A percentile compares a stretch with the other conserved stretches of the same genome.
phyloP scores from a whole-genome alignment of 805 yeast genomes.

The Komagataella mondaviorum region DNA sequence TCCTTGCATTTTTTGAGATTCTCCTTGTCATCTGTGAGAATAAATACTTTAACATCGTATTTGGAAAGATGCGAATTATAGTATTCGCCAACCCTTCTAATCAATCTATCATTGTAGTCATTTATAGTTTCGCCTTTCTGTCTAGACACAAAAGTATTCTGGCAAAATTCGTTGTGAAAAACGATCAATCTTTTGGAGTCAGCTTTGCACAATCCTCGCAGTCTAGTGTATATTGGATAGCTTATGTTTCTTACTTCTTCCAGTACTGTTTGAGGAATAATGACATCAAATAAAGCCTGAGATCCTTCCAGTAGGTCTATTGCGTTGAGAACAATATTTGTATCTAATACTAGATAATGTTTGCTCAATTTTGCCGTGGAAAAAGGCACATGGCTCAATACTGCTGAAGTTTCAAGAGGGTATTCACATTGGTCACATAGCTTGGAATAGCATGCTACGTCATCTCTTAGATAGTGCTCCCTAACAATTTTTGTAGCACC shows the following conservation, averaged over 20 bases:
- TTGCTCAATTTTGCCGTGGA: constrained; percentile 29
- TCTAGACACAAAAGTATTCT: constrained; percentile 55
- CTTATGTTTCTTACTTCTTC: constrained; percentile 88
- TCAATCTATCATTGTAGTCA: constrained; percentile 87
- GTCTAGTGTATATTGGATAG: constrained; percentile 75
- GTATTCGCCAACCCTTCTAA: constrained; percentile 64
- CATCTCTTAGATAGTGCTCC: constrained; percentile 86
- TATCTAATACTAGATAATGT: constrained; percentile 82
- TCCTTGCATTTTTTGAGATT: constrained; percentile 43
- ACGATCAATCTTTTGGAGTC: constrained; percentile 78
- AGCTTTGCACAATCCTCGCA: constrained; percentile 61
- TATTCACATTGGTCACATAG: constrained; percentile 60
- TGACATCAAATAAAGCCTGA: constrained; percentile 72
- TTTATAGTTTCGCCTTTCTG: constrained; percentile 58
- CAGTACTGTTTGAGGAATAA: constrained; percentile 88
- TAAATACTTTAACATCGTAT: constrained; percentile 29
- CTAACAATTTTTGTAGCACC: constrained; percentile 83
- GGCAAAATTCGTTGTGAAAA: constrained; percentile 84
- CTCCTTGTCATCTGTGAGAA: constrained; percentile 68
- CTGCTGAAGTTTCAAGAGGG: constrained; percentile 52
- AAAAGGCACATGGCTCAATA: constrained; percentile 55
- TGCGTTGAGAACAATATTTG: constrained; percentile 77
- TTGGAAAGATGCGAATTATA: constrained; percentile 48
- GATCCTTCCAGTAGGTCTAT: constrained; percentile 79
- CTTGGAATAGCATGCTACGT: constrained; percentile 80